Evolutionary conservation across 2,329 filamentous ascomycete genomes (phyloP), one percentile per base, ranked within the genome.

Genomic region (Cladorrhinum sp.): DNA sequence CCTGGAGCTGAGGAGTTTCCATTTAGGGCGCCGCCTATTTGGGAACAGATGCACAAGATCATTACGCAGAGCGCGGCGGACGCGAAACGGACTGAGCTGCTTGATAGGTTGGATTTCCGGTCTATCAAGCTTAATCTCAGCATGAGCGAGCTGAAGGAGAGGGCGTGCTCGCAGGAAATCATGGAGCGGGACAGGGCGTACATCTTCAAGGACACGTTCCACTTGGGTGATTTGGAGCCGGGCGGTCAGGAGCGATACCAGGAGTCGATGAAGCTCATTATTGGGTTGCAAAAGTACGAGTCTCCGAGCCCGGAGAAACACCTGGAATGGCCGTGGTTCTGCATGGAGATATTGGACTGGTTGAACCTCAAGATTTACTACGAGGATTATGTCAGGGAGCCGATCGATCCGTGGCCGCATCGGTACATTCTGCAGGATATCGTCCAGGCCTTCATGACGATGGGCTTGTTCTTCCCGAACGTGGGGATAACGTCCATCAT

Each of bases 191-290:
- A 63, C 33, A 46, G 62, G 21, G 48, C 57, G 2, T 63, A 61
- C 51, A 52, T 66, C 12, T 77, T 79, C 67, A 77, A 80, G 55
- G 70, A 78, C 52, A 70, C 71, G 26, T 81, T 78, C 70, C 79
- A 81, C 59, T 69, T 72, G 4, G 77, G 72, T 4, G 79, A 81
- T 51, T 65, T 79, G 1, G 75, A 78, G 53, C 74, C 76, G 0
- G 71, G 74, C 2, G 73, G 74, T 0, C 71, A 73, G 24, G 68
- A 72, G 49, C 72, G 70, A 56, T 79, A 77, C 62, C 53, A 69
- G 1, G 74, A 79, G 56, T 71, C 73, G 20, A 69, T 71, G 49
- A 67, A 70, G 2, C 72, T 80, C 59, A 66, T 76, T 28, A 64
- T 67, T n/a, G 69, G 71, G 2, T 66, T 69, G 42, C 67, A 73